These are phyloP conservation scores for Ophiostoma quercus DNA, from an alignment of 2,329 filamentous ascomycete genomes.

Conservation along the genomic window DNA sequence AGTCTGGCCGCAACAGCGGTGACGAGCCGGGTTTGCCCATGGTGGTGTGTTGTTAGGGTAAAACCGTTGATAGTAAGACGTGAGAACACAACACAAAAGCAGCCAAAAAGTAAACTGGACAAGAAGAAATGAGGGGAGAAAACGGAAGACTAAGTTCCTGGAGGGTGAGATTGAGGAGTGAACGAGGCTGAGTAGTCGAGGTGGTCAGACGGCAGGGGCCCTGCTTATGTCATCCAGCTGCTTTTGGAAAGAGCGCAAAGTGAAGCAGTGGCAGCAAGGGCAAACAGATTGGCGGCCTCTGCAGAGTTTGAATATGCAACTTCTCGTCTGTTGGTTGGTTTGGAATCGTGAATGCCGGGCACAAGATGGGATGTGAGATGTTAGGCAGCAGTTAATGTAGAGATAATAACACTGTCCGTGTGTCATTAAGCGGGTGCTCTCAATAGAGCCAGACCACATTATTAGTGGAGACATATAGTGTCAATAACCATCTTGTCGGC, in stretches of 20 bases:
- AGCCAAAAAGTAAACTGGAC: background rate
- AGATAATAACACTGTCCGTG: background rate
- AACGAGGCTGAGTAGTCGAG: background rate
- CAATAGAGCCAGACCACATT: too few relatives aligned
- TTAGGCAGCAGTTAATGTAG: background rate
- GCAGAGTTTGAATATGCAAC: background rate
- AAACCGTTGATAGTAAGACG: too few relatives aligned
- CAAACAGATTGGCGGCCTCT: background rate
- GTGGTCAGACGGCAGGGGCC: background rate
- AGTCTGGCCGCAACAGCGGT: constrained; percentile 25
- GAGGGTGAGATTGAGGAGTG: background rate
- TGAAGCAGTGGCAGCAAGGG: background rate
- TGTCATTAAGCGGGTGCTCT: background rate
- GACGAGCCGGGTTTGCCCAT: constrained; percentile 22
- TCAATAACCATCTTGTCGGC: background rate
- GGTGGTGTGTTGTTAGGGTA: background rate
- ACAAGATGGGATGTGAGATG: background rate
- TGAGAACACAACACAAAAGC: background rate
- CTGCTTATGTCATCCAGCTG: background rate
- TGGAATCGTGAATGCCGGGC: background rate
- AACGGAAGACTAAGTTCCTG: background rate
- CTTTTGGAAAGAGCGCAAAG: background rate
- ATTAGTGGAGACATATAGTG: background rate
- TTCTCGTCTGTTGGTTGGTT: background rate
- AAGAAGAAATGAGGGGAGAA: background rate